Evolutionary conservation across 2,329 filamentous ascomycete genomes (phyloP), one percentile per base, ranked within the genome.

Genomic region (Samsoniella hepiali): DNA sequence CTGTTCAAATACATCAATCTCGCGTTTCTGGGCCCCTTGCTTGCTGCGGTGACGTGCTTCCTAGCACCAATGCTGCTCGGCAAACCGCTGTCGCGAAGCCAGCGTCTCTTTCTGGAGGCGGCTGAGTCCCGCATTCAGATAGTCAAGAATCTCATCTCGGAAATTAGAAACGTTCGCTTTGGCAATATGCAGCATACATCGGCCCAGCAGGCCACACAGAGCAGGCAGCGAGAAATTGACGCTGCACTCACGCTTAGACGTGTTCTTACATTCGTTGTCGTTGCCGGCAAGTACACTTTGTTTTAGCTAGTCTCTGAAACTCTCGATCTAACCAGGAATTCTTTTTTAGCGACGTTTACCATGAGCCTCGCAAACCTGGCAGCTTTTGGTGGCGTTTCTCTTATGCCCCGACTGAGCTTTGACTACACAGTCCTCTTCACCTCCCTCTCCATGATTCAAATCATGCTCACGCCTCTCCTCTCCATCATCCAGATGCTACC

Each of bases 401-500:
- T 57, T 7, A 22, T 57, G 11, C 38, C 38, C 1, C 9, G 27
- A 4, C 27, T 45, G 7, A 45, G 5, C 27, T n/a, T 57, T 27
- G 55, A 57, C 13, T 57, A 57, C 27, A 7, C 55, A 11, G 13
- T 45, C 3, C 55, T 57, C 29, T 45, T 57, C 27, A 45, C 55
- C 8, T 40, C 55, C 27, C 55, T 57, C 11, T 40, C 55, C 8
- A 34, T 29, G 22, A 57, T 57, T 22, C 55, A 57, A 32, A 57
- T 57, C 9, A 57, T 57, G 55, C 9, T 57, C 27, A 57, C 40
- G 7, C 55, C 55, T 13, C 55, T 57, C 10, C 55, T 57, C 7
- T 42, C n/a, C 3, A 40, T 57, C 11, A 40, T 57, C 22, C 55
- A 57, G 32, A 57, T 57, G 55, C 55, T 57, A 32, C 55, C 55